These are phyloP conservation scores for Globisporangium paroecandrum DNA, from an alignment of 352 stramenopile species.

Conservation along the genomic window DNA sequence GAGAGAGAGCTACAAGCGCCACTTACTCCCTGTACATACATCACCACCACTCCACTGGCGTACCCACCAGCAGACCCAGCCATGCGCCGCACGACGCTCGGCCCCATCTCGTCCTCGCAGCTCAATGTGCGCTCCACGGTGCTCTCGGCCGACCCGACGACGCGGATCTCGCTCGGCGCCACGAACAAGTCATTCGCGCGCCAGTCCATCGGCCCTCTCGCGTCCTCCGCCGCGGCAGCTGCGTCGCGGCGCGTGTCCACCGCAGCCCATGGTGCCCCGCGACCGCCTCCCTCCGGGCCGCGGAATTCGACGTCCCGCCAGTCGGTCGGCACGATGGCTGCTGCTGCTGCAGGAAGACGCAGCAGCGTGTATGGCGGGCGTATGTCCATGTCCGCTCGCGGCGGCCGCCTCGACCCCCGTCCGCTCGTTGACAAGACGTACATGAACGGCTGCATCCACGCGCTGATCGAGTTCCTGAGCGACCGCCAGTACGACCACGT, in stretches of 20 bases:
- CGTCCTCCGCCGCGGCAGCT: slow-evolving; percentile 18
- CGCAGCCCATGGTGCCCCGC: slow-evolving; percentile 17
- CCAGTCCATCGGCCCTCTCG: slow-evolving; percentile 56
- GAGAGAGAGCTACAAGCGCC: neutral
- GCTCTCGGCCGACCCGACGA: slow-evolving; percentile 30
- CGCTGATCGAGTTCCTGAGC: slow-evolving; percentile 92
- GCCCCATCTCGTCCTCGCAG: slow-evolving; percentile 80
- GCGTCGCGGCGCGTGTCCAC: slow-evolving; percentile 53
- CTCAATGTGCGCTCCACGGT: slow-evolving; percentile 57
- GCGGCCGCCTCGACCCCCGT: slow-evolving; percentile 71
- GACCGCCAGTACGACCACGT: slow-evolving; percentile 90
- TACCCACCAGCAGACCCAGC: neutral
- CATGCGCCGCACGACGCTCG: slow-evolving; percentile 85
- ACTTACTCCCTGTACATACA: neutral
- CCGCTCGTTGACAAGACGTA: slow-evolving; percentile 91
- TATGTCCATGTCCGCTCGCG: slow-evolving; percentile 40
- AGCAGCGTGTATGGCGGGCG: slow-evolving; percentile 65
- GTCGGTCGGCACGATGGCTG: slow-evolving; percentile 32
- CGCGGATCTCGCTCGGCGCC: slow-evolving; percentile 56
- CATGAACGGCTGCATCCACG: slow-evolving; percentile 89
- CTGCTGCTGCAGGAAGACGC: slow-evolving; percentile 29
- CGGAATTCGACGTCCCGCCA: slow-evolving; percentile 50
- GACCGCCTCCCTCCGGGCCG: slow-evolving; percentile 20
- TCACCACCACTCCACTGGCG: no score
- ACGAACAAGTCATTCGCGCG: slow-evolving; percentile 39